phyloP scores from a whole-genome alignment of 108 stramenopile genomes.

The Pinguiococcus pyrenoidosus region DNA sequence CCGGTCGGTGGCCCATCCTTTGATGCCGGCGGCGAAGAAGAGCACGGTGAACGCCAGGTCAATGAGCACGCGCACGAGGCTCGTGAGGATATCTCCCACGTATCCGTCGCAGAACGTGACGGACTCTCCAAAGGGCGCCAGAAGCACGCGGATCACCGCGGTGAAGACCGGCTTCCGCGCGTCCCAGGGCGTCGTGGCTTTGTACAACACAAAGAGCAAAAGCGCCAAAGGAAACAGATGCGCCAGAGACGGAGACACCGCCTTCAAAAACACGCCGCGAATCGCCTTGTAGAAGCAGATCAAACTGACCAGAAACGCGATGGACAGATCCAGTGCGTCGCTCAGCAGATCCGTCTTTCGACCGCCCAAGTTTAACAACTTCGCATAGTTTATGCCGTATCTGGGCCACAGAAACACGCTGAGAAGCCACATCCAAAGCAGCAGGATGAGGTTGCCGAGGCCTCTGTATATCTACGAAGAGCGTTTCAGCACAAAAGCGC shows the following conservation, averaged over 20 bases:
- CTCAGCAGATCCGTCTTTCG: slow-evolving; percentile 2
- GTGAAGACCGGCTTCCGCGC: slow-evolving; percentile 13
- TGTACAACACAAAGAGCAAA: slow-evolving; percentile 8
- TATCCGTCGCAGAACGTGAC: slow-evolving; percentile 24
- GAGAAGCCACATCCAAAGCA: slow-evolving; percentile 26
- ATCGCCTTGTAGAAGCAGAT: slow-evolving; percentile 33
- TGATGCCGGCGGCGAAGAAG: slow-evolving; percentile 12
- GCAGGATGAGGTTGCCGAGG: slow-evolving; percentile 15
- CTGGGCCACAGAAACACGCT: slow-evolving; percentile 16
- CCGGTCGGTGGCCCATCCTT: slow-evolving; percentile 17
- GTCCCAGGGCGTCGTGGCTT: slow-evolving; percentile 12
- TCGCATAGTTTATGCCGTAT: slow-evolving; percentile 28
- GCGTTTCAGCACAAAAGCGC: no score
- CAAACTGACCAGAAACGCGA: slow-evolving; percentile 22
- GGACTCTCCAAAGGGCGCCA: slow-evolving; percentile 11
- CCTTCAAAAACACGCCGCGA: slow-evolving; percentile 8
- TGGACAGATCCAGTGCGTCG: slow-evolving; percentile 9
- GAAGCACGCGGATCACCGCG: background rate
- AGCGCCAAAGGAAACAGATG: slow-evolving; percentile 24
- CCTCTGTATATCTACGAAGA: slow-evolving; percentile 13
- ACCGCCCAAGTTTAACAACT: slow-evolving; percentile 12
- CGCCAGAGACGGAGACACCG: slow-evolving; percentile 4
- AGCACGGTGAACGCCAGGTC: slow-evolving; percentile 21
- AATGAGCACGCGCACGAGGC: slow-evolving; percentile 19
- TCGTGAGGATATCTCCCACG: slow-evolving; percentile 29